Percentiles rank a stretch among this genome's conserved stretches.
These are phyloP conservation scores for Copromyces sp. DNA, from an alignment of 495 filamentous ascomycete species.

Conservation along the genomic window DNA sequence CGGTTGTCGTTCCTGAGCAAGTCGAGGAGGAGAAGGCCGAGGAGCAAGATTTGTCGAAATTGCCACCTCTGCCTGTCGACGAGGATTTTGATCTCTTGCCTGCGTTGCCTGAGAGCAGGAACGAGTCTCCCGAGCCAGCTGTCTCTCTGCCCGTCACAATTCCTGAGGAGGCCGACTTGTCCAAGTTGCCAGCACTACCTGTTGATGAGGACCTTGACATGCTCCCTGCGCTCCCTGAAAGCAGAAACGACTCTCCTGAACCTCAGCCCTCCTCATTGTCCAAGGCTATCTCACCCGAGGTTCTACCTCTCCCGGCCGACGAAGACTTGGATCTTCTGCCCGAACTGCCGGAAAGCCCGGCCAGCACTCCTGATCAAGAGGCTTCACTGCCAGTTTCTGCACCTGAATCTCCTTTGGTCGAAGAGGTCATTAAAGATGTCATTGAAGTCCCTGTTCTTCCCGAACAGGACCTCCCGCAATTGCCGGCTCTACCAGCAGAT, in stretches of 20 bases:
- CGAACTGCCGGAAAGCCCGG: background rate
- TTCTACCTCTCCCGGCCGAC: background rate
- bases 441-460: background rate
- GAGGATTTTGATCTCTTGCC: background rate
- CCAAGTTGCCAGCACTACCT: background rate
- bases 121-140: background rate
- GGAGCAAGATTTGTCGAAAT: constrained; percentile 3
- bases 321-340: background rate
- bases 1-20: background rate
- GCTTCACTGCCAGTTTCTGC: background rate
- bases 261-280: background rate
- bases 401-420: background rate
- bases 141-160: background rate
- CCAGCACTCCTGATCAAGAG: background rate
- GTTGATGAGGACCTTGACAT: background rate
- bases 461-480: background rate
- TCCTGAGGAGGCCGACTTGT: background rate
- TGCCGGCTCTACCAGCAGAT: background rate
- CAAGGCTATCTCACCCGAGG: background rate
- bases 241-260: background rate
- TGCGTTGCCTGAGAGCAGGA: background rate
- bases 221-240: constrained; percentile 1
- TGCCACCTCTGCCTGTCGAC: background rate
- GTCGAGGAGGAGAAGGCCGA: background rate
- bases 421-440: background rate